Conservation (phyloP, 2,329 filamentous ascomycete species). For the Elsinoe perseae region DNA sequence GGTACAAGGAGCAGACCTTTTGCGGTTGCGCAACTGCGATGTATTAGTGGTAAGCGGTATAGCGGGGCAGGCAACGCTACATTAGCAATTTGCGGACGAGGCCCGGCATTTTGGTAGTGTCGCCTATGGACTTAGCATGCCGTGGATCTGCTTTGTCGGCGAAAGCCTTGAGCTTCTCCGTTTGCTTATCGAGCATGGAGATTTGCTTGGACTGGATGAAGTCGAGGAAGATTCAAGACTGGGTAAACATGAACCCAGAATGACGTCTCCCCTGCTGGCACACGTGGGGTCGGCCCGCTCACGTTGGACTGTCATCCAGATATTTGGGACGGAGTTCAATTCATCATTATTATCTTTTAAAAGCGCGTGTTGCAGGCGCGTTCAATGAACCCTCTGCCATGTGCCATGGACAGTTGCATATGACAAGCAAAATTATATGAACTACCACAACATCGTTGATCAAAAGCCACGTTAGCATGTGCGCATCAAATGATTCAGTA, state of each 20-base stretch:
- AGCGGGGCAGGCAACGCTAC: slow-evolving; percentile 26
- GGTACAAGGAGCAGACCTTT: slow-evolving; percentile 80
- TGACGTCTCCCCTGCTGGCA: slow-evolving; percentile 1
- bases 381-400: no score
- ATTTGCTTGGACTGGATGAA: background rate
- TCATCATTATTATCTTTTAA: no score
- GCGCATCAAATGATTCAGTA: no score
- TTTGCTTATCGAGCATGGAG: background rate
- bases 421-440: no score
- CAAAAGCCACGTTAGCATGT: no score
- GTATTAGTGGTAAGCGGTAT: background rate
- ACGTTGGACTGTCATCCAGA: background rate
- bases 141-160: slow-evolving; percentile 7
- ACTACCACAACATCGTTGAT: no score
- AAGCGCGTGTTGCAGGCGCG: no score
- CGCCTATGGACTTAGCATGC: background rate
- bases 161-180: background rate
- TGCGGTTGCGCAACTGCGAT: slow-evolving; percentile 51
- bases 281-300: slow-evolving; percentile 3
- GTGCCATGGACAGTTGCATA: no score
- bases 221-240: background rate
- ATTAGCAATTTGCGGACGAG: slow-evolving; percentile 74
- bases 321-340: background rate
- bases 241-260: slow-evolving; percentile 7
- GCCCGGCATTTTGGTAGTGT: slow-evolving; percentile 53